These are phyloP conservation scores for Extremus antarcticus DNA, from an alignment of 495 filamentous ascomycete species.

Conservation along the genomic window DNA sequence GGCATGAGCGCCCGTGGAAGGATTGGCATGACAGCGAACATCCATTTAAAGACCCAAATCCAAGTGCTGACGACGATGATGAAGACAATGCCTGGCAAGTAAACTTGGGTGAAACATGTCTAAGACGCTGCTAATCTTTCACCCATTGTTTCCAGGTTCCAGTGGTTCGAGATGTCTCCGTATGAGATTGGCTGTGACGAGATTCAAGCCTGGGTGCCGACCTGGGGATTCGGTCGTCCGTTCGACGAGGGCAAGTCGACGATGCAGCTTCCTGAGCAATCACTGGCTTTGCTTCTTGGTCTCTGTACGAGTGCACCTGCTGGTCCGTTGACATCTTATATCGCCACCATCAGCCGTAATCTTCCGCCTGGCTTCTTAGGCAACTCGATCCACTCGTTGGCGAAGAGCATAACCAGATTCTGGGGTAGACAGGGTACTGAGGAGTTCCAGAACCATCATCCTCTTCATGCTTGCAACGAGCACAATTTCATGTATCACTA, in stretches of 20 bases:
- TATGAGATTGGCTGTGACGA: constrained; percentile 29
- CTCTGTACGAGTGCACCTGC: constrained; percentile 25
- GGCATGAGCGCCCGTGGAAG: too few species aligned
- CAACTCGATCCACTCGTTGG: constrained; percentile 19
- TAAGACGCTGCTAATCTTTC: too few species aligned
- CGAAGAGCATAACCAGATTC: constrained; percentile 13
- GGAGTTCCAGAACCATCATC: constrained; percentile 27
- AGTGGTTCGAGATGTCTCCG: constrained; percentile 27
- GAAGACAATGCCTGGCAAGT: too few species aligned
- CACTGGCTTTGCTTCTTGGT: constrained; percentile 23
- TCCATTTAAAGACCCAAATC: constrained; percentile 24
- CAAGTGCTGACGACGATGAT: constrained; percentile 18
- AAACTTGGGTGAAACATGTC: too few species aligned
- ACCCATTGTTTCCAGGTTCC: constrained; percentile 26
- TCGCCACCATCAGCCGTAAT: constrained; percentile 24
- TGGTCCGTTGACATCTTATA: constrained; percentile 25
- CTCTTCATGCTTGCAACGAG: constrained; percentile 27
- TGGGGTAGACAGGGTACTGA: constrained; percentile 28
- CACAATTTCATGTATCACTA: constrained; percentile 27
- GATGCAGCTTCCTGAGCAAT: constrained; percentile 25
- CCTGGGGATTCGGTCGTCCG: constrained; percentile 25
- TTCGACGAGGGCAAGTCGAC: constrained; percentile 24
- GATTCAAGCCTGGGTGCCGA: constrained; percentile 24
- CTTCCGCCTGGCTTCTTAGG: constrained; percentile 24
- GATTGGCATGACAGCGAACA: too few species aligned